These are phyloP conservation scores for Gossypium herbaceum DNA, from an alignment of 345 rosid species.

Conservation along the genomic window DNA sequence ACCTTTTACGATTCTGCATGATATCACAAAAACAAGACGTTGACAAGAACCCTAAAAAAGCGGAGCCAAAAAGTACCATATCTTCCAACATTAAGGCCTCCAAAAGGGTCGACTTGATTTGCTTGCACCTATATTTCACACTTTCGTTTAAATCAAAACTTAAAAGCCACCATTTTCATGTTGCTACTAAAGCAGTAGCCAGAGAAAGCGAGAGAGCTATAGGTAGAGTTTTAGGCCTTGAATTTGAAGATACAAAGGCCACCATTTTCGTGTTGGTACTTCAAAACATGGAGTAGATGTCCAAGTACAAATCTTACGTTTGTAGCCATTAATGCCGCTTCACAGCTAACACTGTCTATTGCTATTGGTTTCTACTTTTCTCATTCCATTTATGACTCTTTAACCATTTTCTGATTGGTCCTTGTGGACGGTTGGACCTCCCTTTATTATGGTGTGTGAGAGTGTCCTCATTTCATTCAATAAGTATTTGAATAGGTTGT, in stretches of 20 bases:
- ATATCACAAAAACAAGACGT: background rate
- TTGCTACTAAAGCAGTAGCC: background rate
- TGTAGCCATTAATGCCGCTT: constrained; percentile 4
- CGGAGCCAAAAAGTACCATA: background rate
- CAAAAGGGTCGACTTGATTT: background rate
- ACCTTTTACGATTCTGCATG: background rate
- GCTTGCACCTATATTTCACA: background rate
- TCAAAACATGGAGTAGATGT: background rate
- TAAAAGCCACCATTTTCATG: background rate
- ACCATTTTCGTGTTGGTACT: background rate
- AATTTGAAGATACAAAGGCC: background rate
- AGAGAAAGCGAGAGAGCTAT: background rate
- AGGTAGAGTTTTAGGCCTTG: background rate
- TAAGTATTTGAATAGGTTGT: background rate
- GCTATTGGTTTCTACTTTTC: background rate
- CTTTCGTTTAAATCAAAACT: background rate
- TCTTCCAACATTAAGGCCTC: constrained; percentile 5
- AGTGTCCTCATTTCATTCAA: background rate
- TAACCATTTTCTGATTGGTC: background rate
- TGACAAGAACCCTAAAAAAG: background rate
- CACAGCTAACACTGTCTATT: background rate
- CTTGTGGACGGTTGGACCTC: background rate
- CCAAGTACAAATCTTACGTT: background rate
- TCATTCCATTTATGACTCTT: background rate
- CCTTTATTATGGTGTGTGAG: background rate